phyloP scores from a whole-genome alignment of 2,329 filamentous ascomycete species.

The Epichloe brachyelytri region DNA sequence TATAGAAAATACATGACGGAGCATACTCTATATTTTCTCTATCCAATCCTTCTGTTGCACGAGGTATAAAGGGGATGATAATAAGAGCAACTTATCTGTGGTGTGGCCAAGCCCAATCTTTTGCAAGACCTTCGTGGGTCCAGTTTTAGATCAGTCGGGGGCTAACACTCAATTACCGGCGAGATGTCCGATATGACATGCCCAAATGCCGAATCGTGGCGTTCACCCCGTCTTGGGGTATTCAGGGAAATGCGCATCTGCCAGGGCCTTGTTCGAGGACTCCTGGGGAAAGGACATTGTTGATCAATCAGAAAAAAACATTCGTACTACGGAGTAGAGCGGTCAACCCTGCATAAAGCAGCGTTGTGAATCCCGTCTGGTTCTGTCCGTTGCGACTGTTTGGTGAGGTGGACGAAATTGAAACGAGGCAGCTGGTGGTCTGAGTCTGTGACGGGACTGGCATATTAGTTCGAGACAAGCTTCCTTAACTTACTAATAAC shows the following conservation, averaged over 20 bases:
- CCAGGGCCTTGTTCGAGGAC: too few relatives aligned
- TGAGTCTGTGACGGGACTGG: background rate
- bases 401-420: background rate
- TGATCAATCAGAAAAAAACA: background rate
- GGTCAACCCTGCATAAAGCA: background rate
- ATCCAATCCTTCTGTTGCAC: too few relatives aligned
- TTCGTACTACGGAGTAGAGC: background rate
- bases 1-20: too few relatives aligned
- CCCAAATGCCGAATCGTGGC: background rate
- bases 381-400: background rate
- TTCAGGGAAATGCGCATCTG: too few relatives aligned
- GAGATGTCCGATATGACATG: background rate
- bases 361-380: background rate
- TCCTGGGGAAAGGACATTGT: background rate
- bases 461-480: background rate
- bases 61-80: too few relatives aligned
- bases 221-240: background rate
- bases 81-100: too few relatives aligned
- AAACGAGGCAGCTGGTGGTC: background rate
- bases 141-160: too few relatives aligned
- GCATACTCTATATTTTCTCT: too few relatives aligned
- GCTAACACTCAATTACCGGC: too few relatives aligned
- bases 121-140: too few relatives aligned
- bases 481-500: too few relatives aligned
- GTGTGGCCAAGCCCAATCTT: too few relatives aligned